A percentile compares a stretch with the other conserved stretches of the same genome.
Evolutionary conservation across 495 filamentous ascomycete genomes (phyloP).

Genomic region (Glutinoglossum americanum): DNA sequence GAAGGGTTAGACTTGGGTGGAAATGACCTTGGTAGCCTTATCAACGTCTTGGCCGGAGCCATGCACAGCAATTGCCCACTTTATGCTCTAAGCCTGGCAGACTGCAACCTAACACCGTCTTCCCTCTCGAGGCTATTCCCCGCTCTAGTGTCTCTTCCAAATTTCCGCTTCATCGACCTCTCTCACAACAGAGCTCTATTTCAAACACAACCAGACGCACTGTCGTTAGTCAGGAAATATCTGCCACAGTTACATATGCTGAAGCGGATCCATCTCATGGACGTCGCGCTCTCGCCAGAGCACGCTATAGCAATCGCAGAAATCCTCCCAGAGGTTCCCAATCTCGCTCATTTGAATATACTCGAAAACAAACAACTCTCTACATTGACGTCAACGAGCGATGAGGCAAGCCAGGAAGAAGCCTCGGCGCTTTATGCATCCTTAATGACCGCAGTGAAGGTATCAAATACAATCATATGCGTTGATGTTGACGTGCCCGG

Average conservation of each 20-base stretch:
- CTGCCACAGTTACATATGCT: slow-evolving; percentile 59
- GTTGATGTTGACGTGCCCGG: slow-evolving; percentile 81
- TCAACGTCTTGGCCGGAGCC: slow-evolving; percentile 42
- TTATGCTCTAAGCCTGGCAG: slow-evolving; percentile 68
- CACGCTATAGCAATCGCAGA: slow-evolving; percentile 81
- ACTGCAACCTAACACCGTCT: slow-evolving; percentile 56
- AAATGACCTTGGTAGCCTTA: slow-evolving; percentile 53
- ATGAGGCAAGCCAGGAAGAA: slow-evolving; percentile 64
- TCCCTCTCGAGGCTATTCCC: slow-evolving; percentile 59
- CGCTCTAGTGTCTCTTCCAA: slow-evolving; percentile 42
- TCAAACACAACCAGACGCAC: slow-evolving; percentile 44
- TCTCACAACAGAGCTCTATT: slow-evolving; percentile 78
- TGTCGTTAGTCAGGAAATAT: slow-evolving; percentile 59
- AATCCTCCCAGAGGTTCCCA: slow-evolving; percentile 64
- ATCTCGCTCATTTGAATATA: slow-evolving; percentile 69
- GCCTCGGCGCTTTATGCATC: slow-evolving; percentile 87
- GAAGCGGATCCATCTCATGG: slow-evolving; percentile 69
- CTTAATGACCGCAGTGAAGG: slow-evolving; percentile 67
- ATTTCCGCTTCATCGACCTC: slow-evolving; percentile 75
- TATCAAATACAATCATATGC: slow-evolving; percentile 64
- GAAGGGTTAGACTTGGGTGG: slow-evolving; percentile 86
- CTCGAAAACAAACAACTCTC: slow-evolving; percentile 59
- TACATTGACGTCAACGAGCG: slow-evolving; percentile 41
- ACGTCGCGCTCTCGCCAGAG: slow-evolving; percentile 67
- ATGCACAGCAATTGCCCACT: slow-evolving; percentile 41